phyloP scores from a whole-genome alignment of 441 rosid genomes.

The Macaranga tanarius region DNA sequence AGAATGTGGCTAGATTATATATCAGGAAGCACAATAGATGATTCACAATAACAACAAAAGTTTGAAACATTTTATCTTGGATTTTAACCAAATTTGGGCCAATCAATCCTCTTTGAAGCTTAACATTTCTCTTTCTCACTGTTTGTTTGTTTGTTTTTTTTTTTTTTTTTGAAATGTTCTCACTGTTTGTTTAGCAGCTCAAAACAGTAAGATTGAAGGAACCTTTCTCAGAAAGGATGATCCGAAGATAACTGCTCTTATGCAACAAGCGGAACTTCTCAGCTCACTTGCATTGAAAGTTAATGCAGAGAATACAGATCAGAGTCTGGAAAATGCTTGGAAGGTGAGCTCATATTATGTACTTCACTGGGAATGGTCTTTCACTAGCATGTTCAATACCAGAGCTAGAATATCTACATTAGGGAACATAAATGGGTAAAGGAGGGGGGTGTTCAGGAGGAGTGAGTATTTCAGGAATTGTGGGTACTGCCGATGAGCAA shows the following conservation, averaged over 20 bases:
- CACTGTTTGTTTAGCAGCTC: constrained; percentile 41
- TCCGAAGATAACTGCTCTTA: constrained; percentile 74
- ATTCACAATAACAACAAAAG: neutral
- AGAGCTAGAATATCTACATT: neutral
- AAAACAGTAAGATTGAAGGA: constrained; percentile 46
- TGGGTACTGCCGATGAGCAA: neutral
- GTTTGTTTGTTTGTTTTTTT: constrained; percentile 21
- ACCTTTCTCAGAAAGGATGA: constrained; percentile 81
- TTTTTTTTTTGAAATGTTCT: too few relatives aligned
- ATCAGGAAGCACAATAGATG: constrained; percentile 4
- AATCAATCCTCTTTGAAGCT: neutral
- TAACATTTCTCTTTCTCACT: constrained; percentile 16
- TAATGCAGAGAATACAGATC: constrained; percentile 69
- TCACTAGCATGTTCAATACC: neutral
- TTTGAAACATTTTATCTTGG: neutral
- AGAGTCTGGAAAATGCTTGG: constrained; percentile 96
- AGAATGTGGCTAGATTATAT: neutral
- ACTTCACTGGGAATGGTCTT: neutral
- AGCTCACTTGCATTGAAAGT: constrained; percentile 80
- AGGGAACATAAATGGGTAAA: neutral
- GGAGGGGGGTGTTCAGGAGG: neutral
- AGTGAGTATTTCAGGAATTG: neutral
- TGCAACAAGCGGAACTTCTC: constrained; percentile 94
- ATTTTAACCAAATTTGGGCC: constrained; percentile 3
- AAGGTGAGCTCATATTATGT: constrained; percentile 51